Evolutionary conservation across 2,329 filamentous ascomycete genomes (phyloP), one percentile per base, ranked within the genome.

Genomic region (Penicillium sp.): DNA sequence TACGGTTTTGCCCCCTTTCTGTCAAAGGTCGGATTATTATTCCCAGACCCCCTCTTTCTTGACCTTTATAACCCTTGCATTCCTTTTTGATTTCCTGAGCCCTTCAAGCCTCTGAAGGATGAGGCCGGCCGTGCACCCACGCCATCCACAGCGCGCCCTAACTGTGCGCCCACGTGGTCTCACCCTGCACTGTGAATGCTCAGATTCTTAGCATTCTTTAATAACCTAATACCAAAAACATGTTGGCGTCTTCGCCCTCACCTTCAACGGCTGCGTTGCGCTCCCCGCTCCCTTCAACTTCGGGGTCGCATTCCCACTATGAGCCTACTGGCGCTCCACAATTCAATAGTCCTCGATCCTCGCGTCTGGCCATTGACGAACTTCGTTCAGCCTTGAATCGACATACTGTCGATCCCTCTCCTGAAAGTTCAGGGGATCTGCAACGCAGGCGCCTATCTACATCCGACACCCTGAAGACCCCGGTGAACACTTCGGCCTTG

Each of bases 221-320:
- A 42, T 33, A 50, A 44, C 37, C 25, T 35, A 44, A 41, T 50
- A 42, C 26, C 30, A 19, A 19, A 61, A 60, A 54, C 52, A 75
- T 76, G 72, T 69, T 75, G 65, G 67, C 72, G 57, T 75, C 75
- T 28, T 76, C 74, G 56, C 72, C 75, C 40, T 76, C 74, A 53
- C 72, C 74, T 26, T 69, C 70, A 25, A 71, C 73, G 57, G 67
- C 70, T 56, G 68, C 72, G 49, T 64, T 76, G 60, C 73, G 71
- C 59, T 66, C 61, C 47, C 62, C 62, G 53, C 60, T 58, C 38
- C 52, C 60, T 53, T 59, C 63, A 33, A 60, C 62, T 46, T 57
- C 61, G 50, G 60, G 52, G 19, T 46, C 61, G 47, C 55, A 58
- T 58, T 65, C 59, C 42, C 69, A 71, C 57, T 68, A 72, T 68